Evolutionary conservation across 345 rosid genomes (phyloP).

Genomic region (Dipteronia dyeriana): DNA sequence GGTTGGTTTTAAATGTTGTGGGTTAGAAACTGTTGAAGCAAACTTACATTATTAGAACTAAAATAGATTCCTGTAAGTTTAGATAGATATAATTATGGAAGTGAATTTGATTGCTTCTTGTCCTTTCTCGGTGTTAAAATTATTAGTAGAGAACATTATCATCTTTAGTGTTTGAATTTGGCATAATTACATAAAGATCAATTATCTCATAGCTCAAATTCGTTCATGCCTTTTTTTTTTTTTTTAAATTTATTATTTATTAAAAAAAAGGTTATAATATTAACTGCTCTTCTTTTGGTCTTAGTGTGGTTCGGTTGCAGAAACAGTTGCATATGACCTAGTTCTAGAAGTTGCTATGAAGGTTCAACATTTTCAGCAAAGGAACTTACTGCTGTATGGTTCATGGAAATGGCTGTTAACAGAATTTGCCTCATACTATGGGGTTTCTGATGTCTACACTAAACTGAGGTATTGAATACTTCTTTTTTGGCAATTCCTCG

Average conservation of each 20-base stretch:
- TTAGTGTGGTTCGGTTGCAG: conserved; percentile 95
- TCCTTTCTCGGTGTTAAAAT: background rate
- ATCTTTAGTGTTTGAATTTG: background rate
- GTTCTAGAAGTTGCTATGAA: conserved; percentile 91
- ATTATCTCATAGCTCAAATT: background rate
- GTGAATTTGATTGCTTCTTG: background rate
- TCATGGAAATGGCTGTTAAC: conserved; percentile 97
- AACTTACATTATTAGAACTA: conserved; percentile 2
- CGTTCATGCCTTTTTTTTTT: background rate
- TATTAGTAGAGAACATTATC: background rate
- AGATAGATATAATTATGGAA: background rate
- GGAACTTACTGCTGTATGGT: conserved; percentile 75
- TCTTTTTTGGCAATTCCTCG: conserved; percentile 5
- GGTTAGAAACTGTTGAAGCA: conserved; percentile 11
- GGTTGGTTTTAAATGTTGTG: background rate
- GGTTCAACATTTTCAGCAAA: conserved; percentile 83
- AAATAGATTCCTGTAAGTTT: background rate
- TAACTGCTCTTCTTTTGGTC: conserved; percentile 28
- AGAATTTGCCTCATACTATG: conserved; percentile 93
- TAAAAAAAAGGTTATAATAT: background rate
- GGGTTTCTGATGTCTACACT: conserved; percentile 86
- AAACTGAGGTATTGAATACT: conserved; percentile 66
- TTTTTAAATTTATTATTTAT: too few relatives aligned
- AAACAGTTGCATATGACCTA: conserved; percentile 96
- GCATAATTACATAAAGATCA: background rate